These are phyloP conservation scores for Litsea cubeba DNA, from an alignment of 164 flowering plant species.

Conservation along the genomic window DNA sequence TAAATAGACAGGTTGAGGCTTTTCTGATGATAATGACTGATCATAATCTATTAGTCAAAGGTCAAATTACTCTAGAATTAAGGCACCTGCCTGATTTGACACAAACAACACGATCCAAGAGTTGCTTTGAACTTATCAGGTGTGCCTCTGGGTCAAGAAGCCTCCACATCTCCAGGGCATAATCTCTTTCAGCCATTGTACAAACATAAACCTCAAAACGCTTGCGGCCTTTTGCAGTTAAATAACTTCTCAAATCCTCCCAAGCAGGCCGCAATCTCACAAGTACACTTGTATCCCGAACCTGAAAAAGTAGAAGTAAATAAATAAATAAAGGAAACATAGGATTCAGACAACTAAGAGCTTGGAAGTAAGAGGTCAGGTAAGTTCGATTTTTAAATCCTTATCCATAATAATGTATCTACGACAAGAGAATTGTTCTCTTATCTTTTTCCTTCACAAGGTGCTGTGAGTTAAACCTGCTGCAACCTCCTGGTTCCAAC, in stretches of 20 bases:
- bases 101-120: conserved; percentile 78
- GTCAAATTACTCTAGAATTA: neutral
- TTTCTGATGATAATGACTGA: no score
- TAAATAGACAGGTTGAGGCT: no score
- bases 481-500: no score
- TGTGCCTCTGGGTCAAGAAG: conserved; percentile 92
- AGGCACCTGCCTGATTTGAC: conserved; percentile 79
- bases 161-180: conserved; percentile 99
- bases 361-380: no score
- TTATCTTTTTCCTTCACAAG: no score
- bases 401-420: no score
- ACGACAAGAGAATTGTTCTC: no score
- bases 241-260: conserved; percentile 92
- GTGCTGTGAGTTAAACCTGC: no score
- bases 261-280: conserved; percentile 96
- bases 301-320: conserved; percentile 31
- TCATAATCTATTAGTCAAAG: neutral
- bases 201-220: conserved; percentile 98
- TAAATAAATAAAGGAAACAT: no score
- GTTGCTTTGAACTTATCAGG: conserved; percentile 65
- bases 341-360: no score
- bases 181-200: conserved; percentile 98
- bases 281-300: conserved; percentile 98
- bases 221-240: conserved; percentile 90
- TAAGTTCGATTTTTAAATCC: no score